Conservation (phyloP, 1,284 basidiomycete species). For the Heliocybe sulcata region DNA sequence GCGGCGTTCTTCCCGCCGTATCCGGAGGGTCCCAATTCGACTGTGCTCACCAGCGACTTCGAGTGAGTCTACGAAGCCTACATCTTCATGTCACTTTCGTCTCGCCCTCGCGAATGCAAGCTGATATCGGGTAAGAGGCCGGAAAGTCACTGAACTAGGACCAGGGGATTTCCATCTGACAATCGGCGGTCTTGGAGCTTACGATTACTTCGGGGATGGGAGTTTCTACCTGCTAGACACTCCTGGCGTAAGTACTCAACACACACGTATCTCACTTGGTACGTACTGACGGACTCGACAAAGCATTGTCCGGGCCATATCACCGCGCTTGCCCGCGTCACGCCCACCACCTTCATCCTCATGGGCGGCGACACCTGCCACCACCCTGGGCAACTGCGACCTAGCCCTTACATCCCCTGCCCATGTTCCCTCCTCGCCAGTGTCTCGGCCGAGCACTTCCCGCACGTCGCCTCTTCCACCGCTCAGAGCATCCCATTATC, state of each 20-base stretch:
- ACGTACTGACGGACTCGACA: too few species aligned
- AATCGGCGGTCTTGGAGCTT: conserved; percentile 9
- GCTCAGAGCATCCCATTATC: conserved; percentile 2
- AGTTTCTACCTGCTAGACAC: conserved; percentile 13
- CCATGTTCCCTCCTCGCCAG: conserved; percentile 9
- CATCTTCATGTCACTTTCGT: not conserved
- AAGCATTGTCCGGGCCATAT: conserved; percentile 13
- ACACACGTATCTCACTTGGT: not conserved
- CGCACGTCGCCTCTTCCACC: conserved; percentile 8
- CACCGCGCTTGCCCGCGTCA: conserved; percentile 16
- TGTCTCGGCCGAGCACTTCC: conserved; percentile 9
- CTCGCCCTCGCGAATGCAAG: not conserved
- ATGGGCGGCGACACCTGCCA: conserved; percentile 17
- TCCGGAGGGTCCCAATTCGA: conserved; percentile 8
- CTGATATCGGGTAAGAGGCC: conserved; percentile 3
- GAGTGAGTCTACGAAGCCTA: not conserved
- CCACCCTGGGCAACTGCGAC: conserved; percentile 16
- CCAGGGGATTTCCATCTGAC: conserved; percentile 3
- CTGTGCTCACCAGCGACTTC: conserved; percentile 14
- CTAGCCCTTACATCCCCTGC: conserved; percentile 12
- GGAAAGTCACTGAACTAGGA: conserved; percentile 6
- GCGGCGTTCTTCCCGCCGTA: not conserved
- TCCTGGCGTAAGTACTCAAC: conserved; percentile 8
- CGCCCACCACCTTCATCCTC: conserved; percentile 14
- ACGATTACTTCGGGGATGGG: conserved; percentile 13